Conservation (phyloP, 495 filamentous ascomycete genomes). For the Neurospora sp. region DNA sequence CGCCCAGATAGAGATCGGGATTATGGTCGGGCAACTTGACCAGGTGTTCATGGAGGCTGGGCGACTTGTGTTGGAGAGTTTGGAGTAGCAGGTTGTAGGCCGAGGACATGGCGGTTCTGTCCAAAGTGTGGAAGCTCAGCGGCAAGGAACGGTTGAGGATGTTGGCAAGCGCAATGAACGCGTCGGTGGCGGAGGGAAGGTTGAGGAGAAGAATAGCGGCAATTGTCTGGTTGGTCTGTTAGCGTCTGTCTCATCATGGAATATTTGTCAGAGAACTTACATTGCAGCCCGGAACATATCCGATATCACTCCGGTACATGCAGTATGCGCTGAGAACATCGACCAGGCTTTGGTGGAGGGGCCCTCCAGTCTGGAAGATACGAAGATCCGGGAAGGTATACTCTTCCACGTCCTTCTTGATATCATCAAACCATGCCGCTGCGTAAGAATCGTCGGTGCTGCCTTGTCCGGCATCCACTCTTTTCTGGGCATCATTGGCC, state of each 20-base stretch:
- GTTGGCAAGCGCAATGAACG: conserved; percentile 83
- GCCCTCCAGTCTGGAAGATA: conserved; percentile 70
- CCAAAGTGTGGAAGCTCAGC: conserved; percentile 74
- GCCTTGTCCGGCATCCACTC: conserved; percentile 30
- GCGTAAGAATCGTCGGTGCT: conserved; percentile 36
- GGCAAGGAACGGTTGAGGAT: conserved; percentile 80
- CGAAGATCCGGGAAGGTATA: conserved; percentile 69
- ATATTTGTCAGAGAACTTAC: conserved; percentile 34
- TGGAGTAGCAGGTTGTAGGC: conserved; percentile 63
- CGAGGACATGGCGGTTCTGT: conserved; percentile 59
- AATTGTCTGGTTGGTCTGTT: conserved; percentile 47
- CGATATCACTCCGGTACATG: conserved; percentile 91
- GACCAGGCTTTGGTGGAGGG: conserved; percentile 62
- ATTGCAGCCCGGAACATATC: conserved; percentile 80
- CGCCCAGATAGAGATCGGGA: conserved; percentile 39
- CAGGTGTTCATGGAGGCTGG: conserved; percentile 60
- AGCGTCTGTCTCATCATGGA: conserved; percentile 4
- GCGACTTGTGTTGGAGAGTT: conserved; percentile 61
- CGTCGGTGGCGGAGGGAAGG: conserved; percentile 54
- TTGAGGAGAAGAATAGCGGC: conserved; percentile 82
- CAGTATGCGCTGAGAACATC: conserved; percentile 83
- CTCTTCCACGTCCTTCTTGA: conserved; percentile 56
- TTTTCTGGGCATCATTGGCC: conserved; percentile 55
- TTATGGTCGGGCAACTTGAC: conserved; percentile 31
- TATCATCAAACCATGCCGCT: conserved; percentile 52